Percentiles rank a stretch among this genome's conserved stretches.
Conservation (phyloP, 2,329 filamentous ascomycete genomes). For the Chaetomium globosum region DNA sequence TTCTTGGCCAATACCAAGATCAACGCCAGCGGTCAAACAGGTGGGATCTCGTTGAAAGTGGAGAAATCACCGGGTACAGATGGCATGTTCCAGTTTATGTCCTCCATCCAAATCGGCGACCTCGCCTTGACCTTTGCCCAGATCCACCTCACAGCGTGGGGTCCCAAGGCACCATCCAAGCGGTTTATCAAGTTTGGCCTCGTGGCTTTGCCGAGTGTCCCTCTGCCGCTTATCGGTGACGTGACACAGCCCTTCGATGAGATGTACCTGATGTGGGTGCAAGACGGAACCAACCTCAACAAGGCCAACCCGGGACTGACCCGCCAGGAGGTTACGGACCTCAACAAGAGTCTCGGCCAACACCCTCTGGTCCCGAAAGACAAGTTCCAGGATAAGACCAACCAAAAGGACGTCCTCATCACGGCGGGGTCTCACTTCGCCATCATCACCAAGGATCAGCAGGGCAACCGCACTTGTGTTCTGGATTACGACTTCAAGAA, state of each 20-base stretch:
- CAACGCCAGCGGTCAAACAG: slow-evolving; percentile 10
- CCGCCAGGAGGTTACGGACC: slow-evolving; percentile 25
- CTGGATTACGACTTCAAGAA: slow-evolving; percentile 39
- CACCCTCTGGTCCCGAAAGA: slow-evolving; percentile 32
- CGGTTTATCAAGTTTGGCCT: slow-evolving; percentile 19
- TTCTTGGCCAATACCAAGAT: slow-evolving; percentile 21
- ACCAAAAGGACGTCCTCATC: slow-evolving; percentile 33
- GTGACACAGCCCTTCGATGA: slow-evolving; percentile 44
- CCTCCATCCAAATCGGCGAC: slow-evolving; percentile 26
- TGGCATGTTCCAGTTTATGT: slow-evolving; percentile 16
- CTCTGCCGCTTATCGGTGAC: slow-evolving; percentile 40
- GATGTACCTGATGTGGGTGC: slow-evolving; percentile 42
- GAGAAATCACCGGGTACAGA: slow-evolving; percentile 1
- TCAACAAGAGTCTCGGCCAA: slow-evolving; percentile 23
- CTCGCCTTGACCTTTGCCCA: slow-evolving; percentile 33
- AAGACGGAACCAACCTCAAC: slow-evolving; percentile 34
- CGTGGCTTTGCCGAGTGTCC: slow-evolving; percentile 32
- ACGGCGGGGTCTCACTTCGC: slow-evolving; percentile 38
- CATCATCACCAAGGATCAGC: slow-evolving; percentile 31
- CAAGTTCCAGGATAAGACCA: slow-evolving; percentile 25
- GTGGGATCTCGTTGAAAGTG: slow-evolving; percentile 12
- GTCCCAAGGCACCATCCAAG: slow-evolving; percentile 26
- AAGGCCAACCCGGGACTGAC: slow-evolving; percentile 29
- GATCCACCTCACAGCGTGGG: slow-evolving; percentile 29
- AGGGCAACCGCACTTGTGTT: slow-evolving; percentile 28